Evolutionary conservation across 345 rosid species (phyloP), one percentile per base, ranked within the genome.

Genomic region (Cardamine resedifolia): DNA sequence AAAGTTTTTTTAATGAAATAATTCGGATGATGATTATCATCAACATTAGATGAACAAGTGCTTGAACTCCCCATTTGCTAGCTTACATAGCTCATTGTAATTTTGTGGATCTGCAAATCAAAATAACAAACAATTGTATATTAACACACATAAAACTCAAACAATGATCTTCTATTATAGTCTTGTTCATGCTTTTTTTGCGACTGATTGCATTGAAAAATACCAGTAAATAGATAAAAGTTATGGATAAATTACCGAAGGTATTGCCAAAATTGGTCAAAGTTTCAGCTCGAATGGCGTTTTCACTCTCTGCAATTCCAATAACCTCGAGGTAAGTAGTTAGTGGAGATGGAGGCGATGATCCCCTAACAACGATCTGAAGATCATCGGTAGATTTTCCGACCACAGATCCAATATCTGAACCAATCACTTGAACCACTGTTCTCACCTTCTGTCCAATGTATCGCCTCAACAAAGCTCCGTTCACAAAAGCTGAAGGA

Each of bases 401-500:
- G n/a, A 73, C 23, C 7, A 89, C 87, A 3, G 76, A 75, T 4
- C 79, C 85, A 15, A 47, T 74, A 19, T 93, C 96, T 34, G 88
- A 80, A 18, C 75, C 80, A 10, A 80, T 10, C 44, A 85, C 92
- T 83, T 88, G 93, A 59, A 93, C 34, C 77, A 90, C 95, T 3
- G 88, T 62, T 65, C 97, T 82, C 18, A 93, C 94, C 76, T 85
- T 88, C 74, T 85, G 84, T 6, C 97, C 85, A 18, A 87, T 73
- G 64, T 78, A 83, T 73, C 86, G 74, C 3, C 82, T 80, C 72
- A 93, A 51, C 27, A 85, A 70, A 43, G 71, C 86, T 18, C 90
- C 98, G 56, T 93, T 93, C 27, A 93, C 98, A 73, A 93, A 84
- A 66, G 82, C 96, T 30, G 94, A 88, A 72, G 98, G 97, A 66